These are phyloP conservation scores for Angomonas deanei DNA, from an alignment of 208 protist species.

Conservation along the genomic window DNA sequence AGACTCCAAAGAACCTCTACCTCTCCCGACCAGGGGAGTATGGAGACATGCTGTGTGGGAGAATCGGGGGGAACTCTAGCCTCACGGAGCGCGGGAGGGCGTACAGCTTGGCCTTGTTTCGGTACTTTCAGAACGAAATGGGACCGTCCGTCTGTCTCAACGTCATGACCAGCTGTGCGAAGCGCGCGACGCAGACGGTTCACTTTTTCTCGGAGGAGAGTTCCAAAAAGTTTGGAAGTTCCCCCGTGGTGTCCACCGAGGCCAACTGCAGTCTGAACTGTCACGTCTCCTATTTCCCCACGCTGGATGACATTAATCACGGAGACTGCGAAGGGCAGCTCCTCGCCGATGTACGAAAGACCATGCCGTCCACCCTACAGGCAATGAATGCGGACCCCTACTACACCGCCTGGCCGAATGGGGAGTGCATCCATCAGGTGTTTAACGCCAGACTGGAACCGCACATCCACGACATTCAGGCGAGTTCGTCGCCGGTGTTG, in stretches of 20 bases:
- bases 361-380: conserved; percentile 74
- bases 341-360: conserved; percentile 56
- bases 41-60: conserved; percentile 61
- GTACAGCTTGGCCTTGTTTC: conserved; percentile 64
- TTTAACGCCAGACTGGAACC: conserved; percentile 84
- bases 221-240: conserved; percentile 10
- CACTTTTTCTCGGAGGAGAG: conserved; percentile 67
- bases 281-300: conserved; percentile 79
- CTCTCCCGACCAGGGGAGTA: conserved; percentile 83
- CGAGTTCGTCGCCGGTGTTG: conserved; percentile 64
- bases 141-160: conserved; percentile 21
- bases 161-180: conserved; percentile 83
- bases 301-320: conserved; percentile 82
- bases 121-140: conserved; percentile 63
- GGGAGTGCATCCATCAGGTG: conserved; percentile 85
- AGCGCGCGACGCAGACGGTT: conserved; percentile 78
- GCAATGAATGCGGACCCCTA: conserved; percentile 80
- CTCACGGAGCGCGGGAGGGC: conserved; percentile 66
- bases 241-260: not conserved
- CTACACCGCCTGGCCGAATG: conserved; percentile 85
- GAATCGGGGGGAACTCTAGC: conserved; percentile 81
- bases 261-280: conserved; percentile 28
- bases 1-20: conserved; percentile 67
- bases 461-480: conserved; percentile 89
- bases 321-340: conserved; percentile 84